Conservation (phyloP, 306 rosid species). For the Gillenia trifoliata region DNA sequence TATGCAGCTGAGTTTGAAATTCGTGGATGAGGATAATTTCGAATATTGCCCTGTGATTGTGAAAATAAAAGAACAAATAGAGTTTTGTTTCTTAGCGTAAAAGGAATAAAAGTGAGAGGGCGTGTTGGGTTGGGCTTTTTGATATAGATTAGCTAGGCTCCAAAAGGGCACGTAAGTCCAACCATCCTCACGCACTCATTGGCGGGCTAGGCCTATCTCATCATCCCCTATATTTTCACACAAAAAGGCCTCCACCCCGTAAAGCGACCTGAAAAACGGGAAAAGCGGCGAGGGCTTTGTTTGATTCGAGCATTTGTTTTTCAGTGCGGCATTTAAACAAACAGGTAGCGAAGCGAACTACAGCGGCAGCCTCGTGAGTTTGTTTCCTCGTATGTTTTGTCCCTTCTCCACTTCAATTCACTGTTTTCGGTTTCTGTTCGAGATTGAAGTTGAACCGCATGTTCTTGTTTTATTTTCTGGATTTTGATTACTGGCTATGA, state of each 20-base stretch:
- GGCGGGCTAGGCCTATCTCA: neutral
- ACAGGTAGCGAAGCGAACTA: neutral
- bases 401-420: neutral
- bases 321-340: slow-evolving; percentile 3
- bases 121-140: neutral
- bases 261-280: neutral
- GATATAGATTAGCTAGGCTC: neutral
- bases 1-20: too few relatives aligned
- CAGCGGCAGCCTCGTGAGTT: slow-evolving; percentile 13
- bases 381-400: neutral
- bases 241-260: neutral
- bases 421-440: neutral
- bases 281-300: neutral
- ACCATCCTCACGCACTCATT: neutral
- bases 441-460: neutral
- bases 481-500: neutral
- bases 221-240: neutral
- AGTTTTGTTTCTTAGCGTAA: too few relatives aligned
- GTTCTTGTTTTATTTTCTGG: neutral
- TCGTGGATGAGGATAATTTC: too few relatives aligned
- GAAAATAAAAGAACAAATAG: too few relatives aligned
- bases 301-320: neutral
- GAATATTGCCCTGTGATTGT: too few relatives aligned
- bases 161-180: neutral
- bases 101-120: neutral